Base-by-base conservation (phyloP, 2,329 filamentous ascomycete species). In the Furcasterigmium sp. region DNA sequence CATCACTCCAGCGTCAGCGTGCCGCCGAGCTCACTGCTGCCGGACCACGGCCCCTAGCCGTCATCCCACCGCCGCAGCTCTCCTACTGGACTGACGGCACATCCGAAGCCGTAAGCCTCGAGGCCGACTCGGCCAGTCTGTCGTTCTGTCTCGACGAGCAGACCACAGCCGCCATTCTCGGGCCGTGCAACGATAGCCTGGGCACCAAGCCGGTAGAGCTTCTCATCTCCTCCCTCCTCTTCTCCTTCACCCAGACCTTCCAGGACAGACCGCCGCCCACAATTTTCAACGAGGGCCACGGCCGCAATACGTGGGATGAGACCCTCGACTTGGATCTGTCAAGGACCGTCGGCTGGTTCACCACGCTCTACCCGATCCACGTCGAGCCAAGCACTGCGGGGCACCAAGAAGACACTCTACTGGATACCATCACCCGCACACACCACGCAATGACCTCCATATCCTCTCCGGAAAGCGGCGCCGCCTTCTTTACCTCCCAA, bases 301-400 rank as follows among this genome's bases (percentile, higher is more conserved):
- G 68, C 2, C 58, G 69, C 8, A 65, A 71, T 19, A 44, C 60
- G 3, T 62, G 56, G 59, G 55, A 59, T 30, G 32, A 52, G 5
- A 14, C 15, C 9, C 17, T 36, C 15, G 21, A 30, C 3, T 49
- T 65, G 8, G 62, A 72, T 39, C 48, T 65, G 2, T 64, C 67
- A 0, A 46, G 57, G 1, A 70, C 65, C 0, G 62, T 71, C 1
- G 69, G 69, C 6, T 72, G 68, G 68, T 72, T 72, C 43, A 70
- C 69, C 2, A 65, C 65, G 0, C 53, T 70, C 10, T 59, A 53
- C 25, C 68, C 67, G 1, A 26, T 26, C 23, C 23, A 26, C 23
- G 23, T 26, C 23, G 23, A 26, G 23, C 23, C 23, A 26, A 26
- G 23, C 23, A 26, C 23, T 26, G 23, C 23, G 23, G 23, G 23